These are phyloP conservation scores for Aspergillus jensenii DNA, from an alignment of 2,329 filamentous ascomycete genomes.

Conservation along the genomic window DNA sequence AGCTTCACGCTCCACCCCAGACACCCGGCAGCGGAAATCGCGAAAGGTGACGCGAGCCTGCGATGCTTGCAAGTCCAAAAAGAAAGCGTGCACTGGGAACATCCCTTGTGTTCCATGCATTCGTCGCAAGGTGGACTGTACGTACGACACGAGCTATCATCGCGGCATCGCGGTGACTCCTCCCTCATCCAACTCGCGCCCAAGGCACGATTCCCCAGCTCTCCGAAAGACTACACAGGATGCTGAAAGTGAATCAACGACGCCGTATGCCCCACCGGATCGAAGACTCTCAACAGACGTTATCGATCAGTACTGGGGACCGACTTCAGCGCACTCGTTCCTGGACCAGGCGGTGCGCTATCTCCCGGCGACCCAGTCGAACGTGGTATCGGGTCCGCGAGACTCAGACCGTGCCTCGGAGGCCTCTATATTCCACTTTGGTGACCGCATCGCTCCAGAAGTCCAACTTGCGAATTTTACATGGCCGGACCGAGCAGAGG, in stretches of 20 bases:
- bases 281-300: conserved; percentile 10
- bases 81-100: conserved; percentile 25
- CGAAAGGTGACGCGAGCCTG: conserved; percentile 27
- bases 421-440: conserved; percentile 22
- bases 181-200: conserved; percentile 13
- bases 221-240: background rate
- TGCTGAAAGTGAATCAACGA: background rate
- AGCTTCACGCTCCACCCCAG: background rate
- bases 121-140: conserved; percentile 15
- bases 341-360: conserved; percentile 20
- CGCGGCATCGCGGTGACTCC: conserved; percentile 22
- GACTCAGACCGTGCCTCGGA: background rate
- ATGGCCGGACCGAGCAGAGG: conserved; percentile 18
- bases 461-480: conserved; percentile 13
- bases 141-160: conserved; percentile 23
- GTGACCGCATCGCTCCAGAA: conserved; percentile 18
- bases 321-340: conserved; percentile 26
- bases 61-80: conserved; percentile 25
- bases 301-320: conserved; percentile 23
- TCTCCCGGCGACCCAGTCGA: conserved; percentile 14
- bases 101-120: conserved; percentile 23
- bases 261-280: background rate
- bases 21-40: conserved; percentile 15
- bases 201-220: background rate
- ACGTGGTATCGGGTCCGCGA: background rate